Base-by-base conservation (phyloP, 1,284 basidiomycete genomes). In the Irpex lacteus region DNA sequence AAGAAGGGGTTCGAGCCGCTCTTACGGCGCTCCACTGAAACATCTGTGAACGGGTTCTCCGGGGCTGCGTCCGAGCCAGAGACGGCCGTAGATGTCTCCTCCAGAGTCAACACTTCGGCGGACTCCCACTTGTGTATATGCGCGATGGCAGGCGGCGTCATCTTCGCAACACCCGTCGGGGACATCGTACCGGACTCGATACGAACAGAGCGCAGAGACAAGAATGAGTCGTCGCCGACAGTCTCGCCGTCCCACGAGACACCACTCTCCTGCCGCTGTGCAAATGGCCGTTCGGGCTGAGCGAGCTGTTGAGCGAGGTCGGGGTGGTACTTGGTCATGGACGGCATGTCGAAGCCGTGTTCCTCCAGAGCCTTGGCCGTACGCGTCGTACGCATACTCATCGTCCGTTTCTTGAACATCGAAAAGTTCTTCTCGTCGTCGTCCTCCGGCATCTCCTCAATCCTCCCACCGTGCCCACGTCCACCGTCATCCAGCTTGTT, bases 1-100 rank as follows among this genome's bases (percentile, higher is more conserved):
- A 90, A 91, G 78, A 91, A 91, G 19, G 89, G 88, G 67, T 91
- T 90, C 63, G 76, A 76, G n/a, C 67, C 63, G 67, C 78, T 83
- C 62, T 73, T 75, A 55, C 81, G 76, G 6, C 75, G 68, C 64
- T 79, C 74, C 61, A 70, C 74, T 34, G 69, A 47, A 40, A 74
- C 74, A 19, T 80, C 78, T 21, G 72, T 69, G 68, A 85, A 85
- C 4, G 85, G 82, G 67, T 83, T 81, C 61, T 70, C 62, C 56
- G 73, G 71, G 1, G 75, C 67, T 8, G 74, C 63, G 32, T 71
- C 40, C 40, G 40, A 44, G 40, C 11, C 11, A 9, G 40, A 44
- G 9, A 44, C 40, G 5, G 40, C 40, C 9, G 40, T 11, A 8
- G 40, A 9, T 4, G 40, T 74, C 18, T 71, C 73, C 49, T 81